Conservation (phyloP, 495 filamentous ascomycete genomes). For the Jackrogersella minutella region DNA sequence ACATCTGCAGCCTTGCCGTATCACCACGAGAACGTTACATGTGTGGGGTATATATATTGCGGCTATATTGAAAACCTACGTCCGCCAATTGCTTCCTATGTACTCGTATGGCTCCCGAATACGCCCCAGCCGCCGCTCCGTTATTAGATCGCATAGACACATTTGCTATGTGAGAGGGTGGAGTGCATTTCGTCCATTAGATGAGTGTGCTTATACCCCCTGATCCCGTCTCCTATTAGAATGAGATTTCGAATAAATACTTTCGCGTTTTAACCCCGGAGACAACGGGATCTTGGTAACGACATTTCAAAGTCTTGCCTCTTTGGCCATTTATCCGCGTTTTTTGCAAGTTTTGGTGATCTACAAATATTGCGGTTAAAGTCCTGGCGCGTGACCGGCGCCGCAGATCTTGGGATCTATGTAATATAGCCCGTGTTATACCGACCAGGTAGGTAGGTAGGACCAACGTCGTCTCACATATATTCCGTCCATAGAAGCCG, state of each 20-base stretch:
- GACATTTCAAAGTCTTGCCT: constrained; percentile 5
- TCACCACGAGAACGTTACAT: constrained; percentile 38
- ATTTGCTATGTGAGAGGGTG: neutral
- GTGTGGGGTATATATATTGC: constrained; percentile 40
- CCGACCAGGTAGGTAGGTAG: constrained; percentile 33
- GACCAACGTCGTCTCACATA: constrained; percentile 33
- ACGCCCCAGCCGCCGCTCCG: constrained; percentile 11
- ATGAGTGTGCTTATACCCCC: neutral
- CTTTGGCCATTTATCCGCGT: constrained; percentile 35
- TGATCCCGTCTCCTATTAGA: constrained; percentile 8
- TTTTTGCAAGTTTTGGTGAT: constrained; percentile 14
- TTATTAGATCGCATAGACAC: neutral
- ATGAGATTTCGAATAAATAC: neutral
- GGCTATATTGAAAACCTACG: constrained; percentile 31
- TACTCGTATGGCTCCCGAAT: neutral
- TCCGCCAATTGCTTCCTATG: constrained; percentile 2
- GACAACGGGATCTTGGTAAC: neutral
- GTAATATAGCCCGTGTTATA: constrained; percentile 8
- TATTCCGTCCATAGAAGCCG: constrained; percentile 16
- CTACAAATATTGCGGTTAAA: constrained; percentile 35
- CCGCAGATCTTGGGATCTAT: constrained; percentile 36
- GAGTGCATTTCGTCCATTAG: neutral
- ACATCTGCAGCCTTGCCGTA: constrained; percentile 34
- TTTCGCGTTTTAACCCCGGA: constrained; percentile 12
- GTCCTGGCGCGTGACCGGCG: constrained; percentile 30